These are phyloP conservation scores for Basidiobolus meristosporus DNA, from an alignment of 371 early-diverging fungal species.

Conservation along the genomic window DNA sequence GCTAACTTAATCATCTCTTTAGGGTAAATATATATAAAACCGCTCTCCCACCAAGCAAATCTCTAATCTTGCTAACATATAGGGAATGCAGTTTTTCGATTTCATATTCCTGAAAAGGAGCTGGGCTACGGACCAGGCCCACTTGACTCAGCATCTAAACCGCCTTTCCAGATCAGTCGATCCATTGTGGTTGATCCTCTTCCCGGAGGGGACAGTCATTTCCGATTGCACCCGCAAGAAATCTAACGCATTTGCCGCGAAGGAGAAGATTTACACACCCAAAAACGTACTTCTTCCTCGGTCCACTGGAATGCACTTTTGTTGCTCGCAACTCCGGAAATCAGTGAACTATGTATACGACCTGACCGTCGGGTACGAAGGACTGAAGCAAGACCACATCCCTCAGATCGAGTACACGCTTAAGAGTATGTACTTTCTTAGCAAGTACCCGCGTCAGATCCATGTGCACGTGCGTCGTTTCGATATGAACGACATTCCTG, in stretches of 20 bases:
- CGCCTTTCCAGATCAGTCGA: slow-evolving; percentile 14
- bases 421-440: slow-evolving; percentile 37
- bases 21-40: not conserved
- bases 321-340: slow-evolving; percentile 32
- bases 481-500: slow-evolving; percentile 36
- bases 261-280: slow-evolving; percentile 20
- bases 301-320: slow-evolving; percentile 46
- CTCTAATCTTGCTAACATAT: slow-evolving; percentile 5
- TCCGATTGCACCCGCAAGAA: slow-evolving; percentile 23
- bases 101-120: slow-evolving; percentile 72
- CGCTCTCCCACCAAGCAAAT: not conserved
- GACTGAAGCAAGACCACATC: slow-evolving; percentile 43
- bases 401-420: slow-evolving; percentile 60
- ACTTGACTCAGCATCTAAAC: slow-evolving; percentile 14
- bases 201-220: slow-evolving; percentile 82
- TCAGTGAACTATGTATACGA: slow-evolving; percentile 58
- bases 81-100: slow-evolving; percentile 77
- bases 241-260: slow-evolving; percentile 23
- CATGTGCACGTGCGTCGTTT: slow-evolving; percentile 60
- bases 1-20: not conserved
- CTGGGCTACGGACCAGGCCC: slow-evolving; percentile 46
- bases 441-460: slow-evolving; percentile 44
- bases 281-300: slow-evolving; percentile 56
- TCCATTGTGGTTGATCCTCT: slow-evolving; percentile 72
- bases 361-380: slow-evolving; percentile 67